Evolutionary conservation across 768 basidiomycete species (phyloP), one percentile per base, ranked within the genome.

Genomic region (Podaxis pistillaris): DNA sequence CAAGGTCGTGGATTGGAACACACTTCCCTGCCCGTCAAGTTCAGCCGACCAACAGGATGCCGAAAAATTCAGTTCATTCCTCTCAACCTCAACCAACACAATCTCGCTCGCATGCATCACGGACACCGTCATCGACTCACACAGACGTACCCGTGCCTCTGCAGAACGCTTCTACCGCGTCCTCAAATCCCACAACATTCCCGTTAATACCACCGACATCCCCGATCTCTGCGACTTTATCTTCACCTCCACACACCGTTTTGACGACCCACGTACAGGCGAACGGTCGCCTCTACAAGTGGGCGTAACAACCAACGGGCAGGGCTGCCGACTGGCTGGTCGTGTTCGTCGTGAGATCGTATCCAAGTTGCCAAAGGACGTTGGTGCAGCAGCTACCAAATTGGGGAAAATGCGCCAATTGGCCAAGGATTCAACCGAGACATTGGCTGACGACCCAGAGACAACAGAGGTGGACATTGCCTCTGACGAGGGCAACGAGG

Each of bases 201-300:
- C 87, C 1, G 80, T 94, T 66, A 98, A 96, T 69, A 83, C 90
- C n/a, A 86, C 94, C 1, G 96, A 98, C 73, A 85, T 90, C 69
- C 91, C 93, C 1, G 80, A 85, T 13, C 80, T 96, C 44, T 96
- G 93, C 73, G 94, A 97, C 72, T 98, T 93, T 70, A 88, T 91
- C 0, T 94, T 96, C 75, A 83, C 90, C 0, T 85, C 95, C 0
- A 85, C 90, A 0, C 93, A 98, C 66, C 89, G 96, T 2, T 94
- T 97, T 68, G 71, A 79, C 7, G 83, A 86, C 69, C 67, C 80
- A 2, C 67, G 71, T 11, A 78, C 76, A 1, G 80, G 80, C 4
- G 71, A 71, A 38, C 75, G 79, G 15, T 83, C 84, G 1, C 70
- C 86, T 2, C 74, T 93, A 0, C 91, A 91, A 69, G 75, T 99